These are phyloP conservation scores for Alnus glutinosa DNA, from an alignment of 306 rosid species.

Conservation along the genomic window DNA sequence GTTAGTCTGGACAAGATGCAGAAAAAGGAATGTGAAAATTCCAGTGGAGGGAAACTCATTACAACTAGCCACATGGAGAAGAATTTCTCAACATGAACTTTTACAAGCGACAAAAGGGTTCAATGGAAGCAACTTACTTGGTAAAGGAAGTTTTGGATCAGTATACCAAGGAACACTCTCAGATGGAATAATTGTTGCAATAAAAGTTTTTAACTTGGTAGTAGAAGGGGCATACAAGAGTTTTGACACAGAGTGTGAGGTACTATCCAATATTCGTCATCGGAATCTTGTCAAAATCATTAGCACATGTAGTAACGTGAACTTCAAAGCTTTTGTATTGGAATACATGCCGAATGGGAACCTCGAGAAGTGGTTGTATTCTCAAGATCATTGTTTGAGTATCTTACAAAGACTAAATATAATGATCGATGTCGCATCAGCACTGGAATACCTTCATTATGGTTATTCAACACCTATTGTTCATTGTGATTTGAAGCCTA, in stretches of 20 bases:
- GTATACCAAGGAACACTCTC: slow-evolving; percentile 30
- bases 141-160: slow-evolving; percentile 26
- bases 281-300: slow-evolving; percentile 27
- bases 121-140: slow-evolving; percentile 16
- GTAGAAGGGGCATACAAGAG: slow-evolving; percentile 13
- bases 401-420: slow-evolving; percentile 31
- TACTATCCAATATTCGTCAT: slow-evolving; percentile 25
- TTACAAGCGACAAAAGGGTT: slow-evolving; percentile 25
- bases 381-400: slow-evolving; percentile 14
- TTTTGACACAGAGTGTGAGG: slow-evolving; percentile 27
- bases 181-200: slow-evolving; percentile 21
- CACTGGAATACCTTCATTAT: slow-evolving; percentile 34
- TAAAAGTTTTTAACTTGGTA: slow-evolving; percentile 24
- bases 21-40: not conserved
- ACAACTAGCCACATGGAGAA: not conserved
- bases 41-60: not conserved
- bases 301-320: slow-evolving; percentile 21
- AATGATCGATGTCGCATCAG: slow-evolving; percentile 34
- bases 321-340: slow-evolving; percentile 32
- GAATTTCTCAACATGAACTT: slow-evolving; percentile 29
- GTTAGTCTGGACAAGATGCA: not conserved
- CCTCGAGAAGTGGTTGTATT: slow-evolving; percentile 32
- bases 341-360: slow-evolving; percentile 34
- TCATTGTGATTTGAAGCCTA: slow-evolving; percentile 32
- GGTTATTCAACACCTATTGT: slow-evolving; percentile 30